These are phyloP conservation scores for Obelidium mucronatum DNA, from an alignment of 192 early-diverging fungal species.

Conservation along the genomic window DNA sequence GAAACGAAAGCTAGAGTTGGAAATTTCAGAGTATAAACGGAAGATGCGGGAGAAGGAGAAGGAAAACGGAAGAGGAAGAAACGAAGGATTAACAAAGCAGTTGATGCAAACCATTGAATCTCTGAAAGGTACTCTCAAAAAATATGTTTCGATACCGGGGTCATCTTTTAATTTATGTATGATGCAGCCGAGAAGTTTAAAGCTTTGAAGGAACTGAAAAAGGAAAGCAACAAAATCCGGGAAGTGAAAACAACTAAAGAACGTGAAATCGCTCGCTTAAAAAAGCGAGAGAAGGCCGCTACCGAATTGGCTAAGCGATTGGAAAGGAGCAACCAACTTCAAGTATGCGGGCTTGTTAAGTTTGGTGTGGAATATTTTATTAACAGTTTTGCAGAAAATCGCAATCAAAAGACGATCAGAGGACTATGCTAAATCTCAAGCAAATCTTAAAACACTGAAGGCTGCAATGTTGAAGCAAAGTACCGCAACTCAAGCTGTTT, in stretches of 20 bases:
- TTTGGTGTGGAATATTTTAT: too few species aligned
- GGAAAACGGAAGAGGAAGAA: conserved; percentile 32
- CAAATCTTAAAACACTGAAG: conserved; percentile 41
- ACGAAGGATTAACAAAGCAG: conserved; percentile 67
- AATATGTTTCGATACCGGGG: conserved; percentile 1
- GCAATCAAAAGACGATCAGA: conserved; percentile 66
- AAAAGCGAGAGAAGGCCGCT: conserved; percentile 48
- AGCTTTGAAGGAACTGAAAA: conserved; percentile 78
- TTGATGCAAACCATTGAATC: conserved; percentile 73
- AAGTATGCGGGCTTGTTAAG: conserved; percentile 11
- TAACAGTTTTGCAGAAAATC: too few species aligned
- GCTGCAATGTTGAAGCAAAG: conserved; percentile 25
- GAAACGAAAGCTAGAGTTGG: conserved; percentile 47
- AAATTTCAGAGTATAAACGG: conserved; percentile 49
- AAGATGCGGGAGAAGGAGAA: conserved; percentile 51
- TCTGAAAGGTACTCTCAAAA: conserved; percentile 63
- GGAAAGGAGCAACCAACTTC: conserved; percentile 48
- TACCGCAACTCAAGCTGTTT: too few species aligned
- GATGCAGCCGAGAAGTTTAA: conserved; percentile 70
- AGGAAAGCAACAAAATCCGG: conserved; percentile 67
- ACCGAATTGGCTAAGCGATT: conserved; percentile 48
- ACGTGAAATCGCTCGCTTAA: conserved; percentile 57
- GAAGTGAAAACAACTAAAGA: conserved; percentile 63
- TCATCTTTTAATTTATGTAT: not conserved
- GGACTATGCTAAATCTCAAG: conserved; percentile 52